phyloP scores from a whole-genome alignment of 176 grass and related monocot species.

The Chrysopogon serrulatus region DNA sequence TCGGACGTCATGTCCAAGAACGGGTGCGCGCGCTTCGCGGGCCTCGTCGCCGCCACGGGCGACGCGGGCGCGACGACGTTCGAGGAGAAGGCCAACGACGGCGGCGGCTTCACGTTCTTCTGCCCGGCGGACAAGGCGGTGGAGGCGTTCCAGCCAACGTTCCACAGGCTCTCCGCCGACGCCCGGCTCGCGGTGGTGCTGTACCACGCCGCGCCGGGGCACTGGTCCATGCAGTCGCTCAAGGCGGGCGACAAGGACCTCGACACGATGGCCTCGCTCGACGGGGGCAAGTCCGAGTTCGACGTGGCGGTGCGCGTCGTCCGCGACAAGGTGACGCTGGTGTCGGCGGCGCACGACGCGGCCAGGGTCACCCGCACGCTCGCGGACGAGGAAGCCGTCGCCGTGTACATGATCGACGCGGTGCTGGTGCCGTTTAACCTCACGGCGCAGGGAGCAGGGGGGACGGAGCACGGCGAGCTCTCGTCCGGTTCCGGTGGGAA shows the following conservation, averaged over 20 bases:
- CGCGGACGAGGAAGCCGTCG: constrained; percentile 12
- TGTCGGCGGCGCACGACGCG: neutral
- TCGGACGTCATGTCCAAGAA: constrained; percentile 53
- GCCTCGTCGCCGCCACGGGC: constrained; percentile 25
- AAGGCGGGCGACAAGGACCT: constrained; percentile 24
- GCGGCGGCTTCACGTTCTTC: constrained; percentile 48
- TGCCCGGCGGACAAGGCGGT: constrained; percentile 55
- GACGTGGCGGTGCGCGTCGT: constrained; percentile 1
- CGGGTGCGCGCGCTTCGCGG: constrained; percentile 45
- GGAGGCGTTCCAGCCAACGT: constrained; percentile 41
- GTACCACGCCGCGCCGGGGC: constrained; percentile 45
- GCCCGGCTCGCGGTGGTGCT: constrained; percentile 39
- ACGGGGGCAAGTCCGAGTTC: neutral
- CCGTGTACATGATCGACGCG: constrained; percentile 37
- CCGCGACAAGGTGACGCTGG: constrained; percentile 15
- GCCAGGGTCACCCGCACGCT: constrained; percentile 18
- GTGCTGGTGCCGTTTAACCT: constrained; percentile 9
- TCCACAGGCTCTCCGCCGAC: constrained; percentile 25
- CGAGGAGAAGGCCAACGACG: neutral
- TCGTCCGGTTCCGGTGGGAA: neutral
- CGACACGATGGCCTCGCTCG: constrained; percentile 39
- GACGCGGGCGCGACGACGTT: constrained; percentile 32
- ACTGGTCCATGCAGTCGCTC: constrained; percentile 46
- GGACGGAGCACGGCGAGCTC: neutral
- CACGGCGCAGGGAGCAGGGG: neutral